Conservation (phyloP, 306 rosid species). For the Citrullus mucosospermus region DNA sequence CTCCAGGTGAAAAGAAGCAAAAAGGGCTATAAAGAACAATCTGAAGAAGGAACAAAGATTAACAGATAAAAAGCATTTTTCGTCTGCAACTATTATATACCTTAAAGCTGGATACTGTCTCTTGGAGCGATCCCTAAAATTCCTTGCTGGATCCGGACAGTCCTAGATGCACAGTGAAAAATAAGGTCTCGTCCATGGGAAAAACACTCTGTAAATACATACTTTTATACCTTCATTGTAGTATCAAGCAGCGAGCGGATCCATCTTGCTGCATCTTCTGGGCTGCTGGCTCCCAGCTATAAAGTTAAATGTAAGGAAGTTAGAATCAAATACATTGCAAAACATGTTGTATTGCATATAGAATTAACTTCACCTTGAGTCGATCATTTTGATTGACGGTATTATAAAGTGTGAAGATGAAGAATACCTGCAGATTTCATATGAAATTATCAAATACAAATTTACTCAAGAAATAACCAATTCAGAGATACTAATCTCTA, state of each 20-base stretch:
- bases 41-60: neutral
- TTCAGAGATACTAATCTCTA: constrained; percentile 1
- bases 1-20: neutral
- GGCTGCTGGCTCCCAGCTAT: constrained; percentile 77
- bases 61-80: neutral
- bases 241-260: constrained; percentile 58
- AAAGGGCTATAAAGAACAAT: neutral
- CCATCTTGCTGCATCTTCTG: constrained; percentile 93
- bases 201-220: constrained; percentile 11
- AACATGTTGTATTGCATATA: neutral
- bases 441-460: constrained; percentile 7
- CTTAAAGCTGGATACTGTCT: constrained; percentile 41
- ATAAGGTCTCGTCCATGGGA: constrained; percentile 11
- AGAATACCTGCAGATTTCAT: constrained; percentile 40
- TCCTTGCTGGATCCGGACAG: constrained; percentile 29
- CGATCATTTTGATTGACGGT: constrained; percentile 54
- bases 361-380: constrained; percentile 50
- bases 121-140: constrained; percentile 22
- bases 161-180: constrained; percentile 31
- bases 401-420: constrained; percentile 56
- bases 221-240: constrained; percentile 49
- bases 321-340: constrained; percentile 11
- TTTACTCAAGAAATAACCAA: neutral
- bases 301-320: constrained; percentile 11
- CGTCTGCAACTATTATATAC: constrained; percentile 10